These are phyloP conservation scores for Exophiala dermatitidis DNA, from an alignment of 2,329 filamentous ascomycete genomes.

Conservation along the genomic window DNA sequence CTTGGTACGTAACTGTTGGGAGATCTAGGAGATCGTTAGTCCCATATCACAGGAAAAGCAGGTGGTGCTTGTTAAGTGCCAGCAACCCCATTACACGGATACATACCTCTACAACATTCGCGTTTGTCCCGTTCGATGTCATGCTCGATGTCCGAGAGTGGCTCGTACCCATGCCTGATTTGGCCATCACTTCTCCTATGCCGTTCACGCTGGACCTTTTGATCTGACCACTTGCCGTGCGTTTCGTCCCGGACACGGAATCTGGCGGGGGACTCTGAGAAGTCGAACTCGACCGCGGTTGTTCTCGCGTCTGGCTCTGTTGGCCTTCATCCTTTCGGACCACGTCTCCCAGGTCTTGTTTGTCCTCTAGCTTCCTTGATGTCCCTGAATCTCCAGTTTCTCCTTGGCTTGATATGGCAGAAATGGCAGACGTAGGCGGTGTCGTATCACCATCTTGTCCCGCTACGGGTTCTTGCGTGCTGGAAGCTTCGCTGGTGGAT, in stretches of 20 bases:
- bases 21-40: constrained; percentile 49
- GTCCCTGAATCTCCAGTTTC: constrained; percentile 7
- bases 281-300: constrained; percentile 3
- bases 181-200: constrained; percentile 10
- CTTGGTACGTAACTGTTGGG: constrained; percentile 71
- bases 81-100: neutral
- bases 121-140: constrained; percentile 14
- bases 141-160: constrained; percentile 18
- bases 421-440: constrained; percentile 20
- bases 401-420: constrained; percentile 16
- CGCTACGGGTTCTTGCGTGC: neutral
- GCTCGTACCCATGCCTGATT: neutral
- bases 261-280: constrained; percentile 17
- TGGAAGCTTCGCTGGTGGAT: constrained; percentile 14
- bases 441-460: constrained; percentile 12
- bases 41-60: neutral
- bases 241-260: constrained; percentile 15
- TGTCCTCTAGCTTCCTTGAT: constrained; percentile 3
- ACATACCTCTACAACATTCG: constrained; percentile 22
- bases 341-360: constrained; percentile 1
- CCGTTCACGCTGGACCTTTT: constrained; percentile 21
- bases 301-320: neutral
- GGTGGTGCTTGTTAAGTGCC: neutral
- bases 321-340: neutral
- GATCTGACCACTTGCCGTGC: constrained; percentile 22